Evolutionary conservation across 257 asterid species (phyloP).

Genomic region (Dorcoceras hygrometricum): DNA sequence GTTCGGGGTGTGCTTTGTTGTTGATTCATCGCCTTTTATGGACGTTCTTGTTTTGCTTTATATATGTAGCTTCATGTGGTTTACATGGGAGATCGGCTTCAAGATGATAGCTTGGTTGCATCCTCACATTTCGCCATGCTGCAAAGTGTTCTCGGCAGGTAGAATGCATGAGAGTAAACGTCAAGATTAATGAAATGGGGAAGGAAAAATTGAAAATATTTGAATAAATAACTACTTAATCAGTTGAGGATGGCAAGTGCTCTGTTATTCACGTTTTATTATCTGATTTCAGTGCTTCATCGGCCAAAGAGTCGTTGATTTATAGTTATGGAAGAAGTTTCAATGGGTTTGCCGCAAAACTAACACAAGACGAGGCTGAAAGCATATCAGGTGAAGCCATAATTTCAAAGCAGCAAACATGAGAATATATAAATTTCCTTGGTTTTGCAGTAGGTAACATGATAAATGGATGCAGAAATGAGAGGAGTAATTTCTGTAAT

Average conservation of each 20-base stretch:
- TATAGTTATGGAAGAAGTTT: slow-evolving; percentile 39
- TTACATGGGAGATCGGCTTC: slow-evolving; percentile 36
- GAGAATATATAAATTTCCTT: background rate
- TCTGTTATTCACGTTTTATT: background rate
- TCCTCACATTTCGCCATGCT: slow-evolving; percentile 29
- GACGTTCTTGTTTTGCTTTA: background rate
- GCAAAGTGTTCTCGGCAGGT: slow-evolving; percentile 30
- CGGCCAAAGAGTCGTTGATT: slow-evolving; percentile 28
- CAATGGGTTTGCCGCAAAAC: slow-evolving; percentile 49
- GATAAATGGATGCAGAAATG: slow-evolving; percentile 30
- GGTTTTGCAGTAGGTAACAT: background rate
- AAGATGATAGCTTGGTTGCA: slow-evolving; percentile 13
- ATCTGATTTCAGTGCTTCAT: slow-evolving; percentile 24
- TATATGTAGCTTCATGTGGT: slow-evolving; percentile 32
- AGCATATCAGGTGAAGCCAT: slow-evolving; percentile 22
- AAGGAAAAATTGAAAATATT: background rate
- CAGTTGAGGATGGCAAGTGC: background rate
- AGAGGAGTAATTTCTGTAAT: slow-evolving; percentile 48
- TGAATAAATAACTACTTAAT: background rate
- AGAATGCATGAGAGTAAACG: background rate
- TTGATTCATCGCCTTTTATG: background rate
- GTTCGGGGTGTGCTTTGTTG: background rate
- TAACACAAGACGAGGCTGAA: slow-evolving; percentile 32
- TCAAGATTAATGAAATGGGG: background rate
- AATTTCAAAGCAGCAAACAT: background rate